Percentiles rank a stretch among this genome's conserved stretches.
These are phyloP conservation scores for Pseudohalonectria lignicola DNA, from an alignment of 2,329 filamentous ascomycete species.

Conservation along the genomic window DNA sequence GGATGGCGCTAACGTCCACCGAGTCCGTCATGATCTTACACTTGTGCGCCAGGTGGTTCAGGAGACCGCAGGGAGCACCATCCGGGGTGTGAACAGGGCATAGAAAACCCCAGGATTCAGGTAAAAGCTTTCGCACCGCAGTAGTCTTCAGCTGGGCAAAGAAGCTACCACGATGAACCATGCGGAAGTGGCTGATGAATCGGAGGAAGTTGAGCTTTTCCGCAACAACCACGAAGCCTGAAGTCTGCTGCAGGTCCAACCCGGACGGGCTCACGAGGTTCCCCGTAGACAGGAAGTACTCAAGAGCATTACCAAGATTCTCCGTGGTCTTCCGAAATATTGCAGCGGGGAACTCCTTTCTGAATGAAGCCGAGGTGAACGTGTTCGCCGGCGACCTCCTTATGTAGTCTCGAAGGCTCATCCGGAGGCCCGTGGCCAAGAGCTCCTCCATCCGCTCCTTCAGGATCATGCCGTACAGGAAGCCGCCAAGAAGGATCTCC, in stretches of 20 bases:
- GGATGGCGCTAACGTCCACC: slow-evolving; percentile 64
- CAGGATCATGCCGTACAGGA: slow-evolving; percentile 87
- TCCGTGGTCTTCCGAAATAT: slow-evolving; percentile 78
- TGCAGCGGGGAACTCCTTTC: slow-evolving; percentile 65
- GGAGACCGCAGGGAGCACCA: slow-evolving; percentile 83
- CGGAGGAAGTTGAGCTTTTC: slow-evolving; percentile 99
- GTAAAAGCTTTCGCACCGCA: slow-evolving; percentile 86
- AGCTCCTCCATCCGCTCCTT: slow-evolving; percentile 93
- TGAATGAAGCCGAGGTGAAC: slow-evolving; percentile 69
- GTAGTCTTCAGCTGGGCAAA: slow-evolving; percentile 97
- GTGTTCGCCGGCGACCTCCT: slow-evolving; percentile 49
- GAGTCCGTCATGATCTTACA: slow-evolving; percentile 75
- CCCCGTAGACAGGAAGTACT: slow-evolving; percentile 94
- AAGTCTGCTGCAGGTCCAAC: slow-evolving; percentile 86
- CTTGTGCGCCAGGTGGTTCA: slow-evolving; percentile 94
- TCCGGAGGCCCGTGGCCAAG: slow-evolving; percentile 44
- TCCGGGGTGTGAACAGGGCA: slow-evolving; percentile 97
- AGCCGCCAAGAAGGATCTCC: slow-evolving; percentile 85
- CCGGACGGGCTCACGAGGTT: slow-evolving; percentile 87
- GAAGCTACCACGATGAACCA: slow-evolving; percentile 98
- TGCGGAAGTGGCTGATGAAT: slow-evolving; percentile 97
- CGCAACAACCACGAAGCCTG: slow-evolving; percentile 91
- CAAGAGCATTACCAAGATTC: slow-evolving; percentile 74
- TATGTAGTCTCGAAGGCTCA: slow-evolving; percentile 44
- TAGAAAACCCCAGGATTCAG: slow-evolving; percentile 96